These are phyloP conservation scores for Pestalotiopsis sp. DNA, from an alignment of 2,329 filamentous ascomycete species.

Conservation along the genomic window DNA sequence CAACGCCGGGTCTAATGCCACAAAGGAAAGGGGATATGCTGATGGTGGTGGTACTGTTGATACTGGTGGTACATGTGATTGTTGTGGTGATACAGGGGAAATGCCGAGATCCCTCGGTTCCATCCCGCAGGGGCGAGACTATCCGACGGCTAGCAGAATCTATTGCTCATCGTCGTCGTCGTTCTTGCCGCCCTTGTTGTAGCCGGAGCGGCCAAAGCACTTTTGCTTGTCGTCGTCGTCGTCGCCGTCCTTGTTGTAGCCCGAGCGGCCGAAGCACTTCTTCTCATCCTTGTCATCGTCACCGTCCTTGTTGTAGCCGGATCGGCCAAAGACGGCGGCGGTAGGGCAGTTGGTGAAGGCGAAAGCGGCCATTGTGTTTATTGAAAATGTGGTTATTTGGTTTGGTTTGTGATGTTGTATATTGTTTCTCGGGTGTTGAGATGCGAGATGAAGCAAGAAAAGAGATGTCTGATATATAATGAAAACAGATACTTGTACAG, in stretches of 20 bases:
- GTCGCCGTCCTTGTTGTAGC: slow-evolving; percentile 33
- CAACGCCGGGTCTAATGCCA: slow-evolving; percentile 8
- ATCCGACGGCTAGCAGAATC: not conserved
- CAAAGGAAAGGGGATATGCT: slow-evolving; percentile 8
- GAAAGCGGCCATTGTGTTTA: slow-evolving; percentile 39
- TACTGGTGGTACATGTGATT: slow-evolving; percentile 10
- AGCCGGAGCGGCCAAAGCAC: slow-evolving; percentile 32
- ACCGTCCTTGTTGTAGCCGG: slow-evolving; percentile 21
- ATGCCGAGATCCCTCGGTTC: not conserved
- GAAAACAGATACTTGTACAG: not conserved
- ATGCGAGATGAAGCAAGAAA: slow-evolving; percentile 9
- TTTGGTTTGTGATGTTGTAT: slow-evolving; percentile 3
- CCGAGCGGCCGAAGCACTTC: slow-evolving; percentile 33
- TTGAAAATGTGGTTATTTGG: slow-evolving; percentile 6
- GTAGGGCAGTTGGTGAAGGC: slow-evolving; percentile 32
- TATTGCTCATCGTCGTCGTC: slow-evolving; percentile 22
- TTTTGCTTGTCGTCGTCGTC: slow-evolving; percentile 36
- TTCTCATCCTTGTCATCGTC: slow-evolving; percentile 19
- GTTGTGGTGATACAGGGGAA: not conserved
- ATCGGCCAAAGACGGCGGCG: slow-evolving; percentile 30
- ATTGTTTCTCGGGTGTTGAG: not conserved
- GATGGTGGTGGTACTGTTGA: slow-evolving; percentile 1
- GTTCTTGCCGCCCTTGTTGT: slow-evolving; percentile 34
- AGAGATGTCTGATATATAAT: slow-evolving; percentile 11
- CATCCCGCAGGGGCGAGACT: not conserved